Conservation (phyloP, 805 yeast species). For the Wilhelminamyces savonicus region DNA sequence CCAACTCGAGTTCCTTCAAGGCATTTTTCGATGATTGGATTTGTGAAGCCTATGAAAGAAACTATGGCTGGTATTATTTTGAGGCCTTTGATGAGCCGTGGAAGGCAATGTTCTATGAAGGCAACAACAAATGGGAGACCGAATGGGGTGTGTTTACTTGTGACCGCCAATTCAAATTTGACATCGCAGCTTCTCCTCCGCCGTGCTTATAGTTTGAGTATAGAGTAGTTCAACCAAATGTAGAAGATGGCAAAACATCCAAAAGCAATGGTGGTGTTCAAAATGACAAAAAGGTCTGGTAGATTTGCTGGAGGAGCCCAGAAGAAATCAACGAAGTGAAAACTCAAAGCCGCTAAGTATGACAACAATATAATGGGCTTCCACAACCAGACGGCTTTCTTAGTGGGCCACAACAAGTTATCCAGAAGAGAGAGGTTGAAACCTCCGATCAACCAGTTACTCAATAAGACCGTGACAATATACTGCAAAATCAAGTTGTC, state of each 20-base stretch:
- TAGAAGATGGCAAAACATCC: slow-evolving; percentile 70
- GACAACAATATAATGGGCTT: slow-evolving; percentile 18
- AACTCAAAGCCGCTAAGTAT: slow-evolving; percentile 37
- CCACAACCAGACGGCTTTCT: slow-evolving; percentile 18
- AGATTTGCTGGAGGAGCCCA: slow-evolving; percentile 49
- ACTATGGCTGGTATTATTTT: slow-evolving; percentile 51
- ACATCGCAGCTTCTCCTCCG: too few species aligned
- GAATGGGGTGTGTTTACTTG: slow-evolving; percentile 62
- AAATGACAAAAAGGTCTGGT: slow-evolving; percentile 84
- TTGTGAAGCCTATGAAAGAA: slow-evolving; percentile 33
- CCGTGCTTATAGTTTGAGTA: slow-evolving; percentile 9
- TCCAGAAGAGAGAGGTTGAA: slow-evolving; percentile 26
- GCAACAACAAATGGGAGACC: slow-evolving; percentile 53
- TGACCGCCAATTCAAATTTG: slow-evolving; percentile 39
- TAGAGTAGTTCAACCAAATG: slow-evolving; percentile 69
- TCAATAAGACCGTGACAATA: slow-evolving; percentile 48
- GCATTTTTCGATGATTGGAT: slow-evolving; percentile 46
- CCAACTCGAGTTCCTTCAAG: slow-evolving; percentile 40
- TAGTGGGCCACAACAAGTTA: slow-evolving; percentile 16
- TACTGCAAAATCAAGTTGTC: slow-evolving; percentile 76
- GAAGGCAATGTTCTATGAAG: slow-evolving; percentile 49
- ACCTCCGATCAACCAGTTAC: slow-evolving; percentile 77
- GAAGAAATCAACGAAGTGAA: slow-evolving; percentile 51
- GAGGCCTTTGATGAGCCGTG: slow-evolving; percentile 74
- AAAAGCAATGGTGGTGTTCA: slow-evolving; percentile 68